A percentile compares a stretch with the other conserved stretches of the same genome.
Conservation (phyloP, 805 yeast species). For the Saccharomyces eubayanus region DNA sequence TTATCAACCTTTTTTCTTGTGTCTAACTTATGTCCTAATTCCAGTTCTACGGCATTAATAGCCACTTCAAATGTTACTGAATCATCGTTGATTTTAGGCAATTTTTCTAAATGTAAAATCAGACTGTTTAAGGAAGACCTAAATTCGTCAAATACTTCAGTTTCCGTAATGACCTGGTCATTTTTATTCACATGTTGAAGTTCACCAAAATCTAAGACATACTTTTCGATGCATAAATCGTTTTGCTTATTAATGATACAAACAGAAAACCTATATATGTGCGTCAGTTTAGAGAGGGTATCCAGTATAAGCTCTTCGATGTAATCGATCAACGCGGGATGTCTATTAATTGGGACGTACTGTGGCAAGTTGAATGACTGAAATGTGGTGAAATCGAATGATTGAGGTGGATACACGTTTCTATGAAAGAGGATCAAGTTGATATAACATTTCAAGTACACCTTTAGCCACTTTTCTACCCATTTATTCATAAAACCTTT, state of each 20-base stretch:
- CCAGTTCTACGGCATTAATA: conserved; percentile 22
- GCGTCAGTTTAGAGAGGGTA: conserved; percentile 17
- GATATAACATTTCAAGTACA: conserved; percentile 33
- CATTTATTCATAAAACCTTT: conserved; percentile 14
- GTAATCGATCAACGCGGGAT: conserved; percentile 37
- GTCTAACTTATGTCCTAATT: conserved; percentile 18
- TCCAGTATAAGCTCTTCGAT: conserved; percentile 30
- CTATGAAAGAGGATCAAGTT: conserved; percentile 32
- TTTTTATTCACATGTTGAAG: conserved; percentile 19
- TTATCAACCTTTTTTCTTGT: conserved; percentile 5
- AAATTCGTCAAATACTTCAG: conserved; percentile 27
- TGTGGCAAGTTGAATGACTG: conserved; percentile 37
- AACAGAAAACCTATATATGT: conserved; percentile 18
- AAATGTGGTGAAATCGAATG: conserved; percentile 32
- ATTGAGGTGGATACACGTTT: conserved; percentile 31
- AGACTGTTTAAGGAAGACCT: conserved; percentile 27
- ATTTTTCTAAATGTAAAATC: conserved; percentile 18
- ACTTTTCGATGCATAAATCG: conserved; percentile 22
- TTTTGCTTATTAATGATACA: conserved; percentile 18
- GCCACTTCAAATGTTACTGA: conserved; percentile 24
- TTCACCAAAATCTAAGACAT: conserved; percentile 28
- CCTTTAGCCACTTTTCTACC: conserved; percentile 23
- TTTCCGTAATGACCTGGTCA: conserved; percentile 9
- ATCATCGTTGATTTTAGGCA: conserved; percentile 19
- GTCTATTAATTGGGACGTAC: conserved; percentile 37